Base-by-base conservation (phyloP, 768 basidiomycete species). In the Russula abietina region DNA sequence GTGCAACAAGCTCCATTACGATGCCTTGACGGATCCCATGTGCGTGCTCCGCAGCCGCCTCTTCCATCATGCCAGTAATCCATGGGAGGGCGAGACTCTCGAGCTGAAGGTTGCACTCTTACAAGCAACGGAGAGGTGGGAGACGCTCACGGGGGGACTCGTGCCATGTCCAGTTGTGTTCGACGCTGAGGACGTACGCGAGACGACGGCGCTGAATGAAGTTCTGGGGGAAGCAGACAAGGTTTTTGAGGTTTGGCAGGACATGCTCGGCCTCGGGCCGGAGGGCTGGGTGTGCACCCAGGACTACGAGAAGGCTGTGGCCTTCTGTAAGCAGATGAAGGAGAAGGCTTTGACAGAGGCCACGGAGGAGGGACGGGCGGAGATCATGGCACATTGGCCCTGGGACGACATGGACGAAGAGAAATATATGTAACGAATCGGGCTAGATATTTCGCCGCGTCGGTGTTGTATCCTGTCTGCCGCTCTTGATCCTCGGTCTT, bases 381-480 rank as follows among this genome's bases (percentile, higher is more conserved):
- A n/a, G n/a, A n/a, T n/a, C n/a, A n/a, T n/a, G n/a, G n/a, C 67
- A 54, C 67, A 82, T 67, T 82, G 80, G 81, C 71, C 69, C 67
- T 80, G 69, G 60, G 77, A 80, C 69, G 79, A 81, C 61, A 81
- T 80, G 76, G 74, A 80, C 67, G 80, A 83, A 71, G 68, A 74
- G 71, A 59, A 75, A 24, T 80, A 80, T 64, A 77, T 72, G 73
- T 80, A 73, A 17, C 6, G 39, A 41, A 17, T 41, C 2, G 39
- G 17, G 32, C 32, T 32, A 32, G 32, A 32, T 32, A 32, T 32
- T 32, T 1, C 32, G 32, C n/a, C n/a, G n/a, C n/a, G n/a, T n/a
- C 32, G 32, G 32, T 32, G 32, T 32, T 32, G 32, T 5, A 32
- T 32, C 3, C 7, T 32, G 3, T 32, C 32, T 32, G 7, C 32